Percentiles rank a stretch among this genome's conserved stretches.
Conservation (phyloP, 305 asterid genomes). For the Rubia balearica region DNA sequence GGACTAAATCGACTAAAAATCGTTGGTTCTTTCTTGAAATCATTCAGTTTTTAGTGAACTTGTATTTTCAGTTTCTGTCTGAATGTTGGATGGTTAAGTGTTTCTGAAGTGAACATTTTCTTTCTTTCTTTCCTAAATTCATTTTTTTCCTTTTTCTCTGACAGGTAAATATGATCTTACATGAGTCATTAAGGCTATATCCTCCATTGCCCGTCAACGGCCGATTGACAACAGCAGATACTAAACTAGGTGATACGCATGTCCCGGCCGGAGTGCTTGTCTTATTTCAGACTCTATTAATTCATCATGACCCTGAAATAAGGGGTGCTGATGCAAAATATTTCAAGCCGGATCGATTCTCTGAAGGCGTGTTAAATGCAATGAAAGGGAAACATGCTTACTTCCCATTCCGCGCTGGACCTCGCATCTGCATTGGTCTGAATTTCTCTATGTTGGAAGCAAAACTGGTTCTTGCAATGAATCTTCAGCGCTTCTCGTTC, state of each 20-base stretch:
- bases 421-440: slow-evolving; percentile 25
- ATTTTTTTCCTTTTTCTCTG: background rate
- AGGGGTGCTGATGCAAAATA: slow-evolving; percentile 26
- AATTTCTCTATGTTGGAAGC: slow-evolving; percentile 20
- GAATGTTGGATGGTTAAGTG: background rate
- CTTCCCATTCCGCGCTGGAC: slow-evolving; percentile 25
- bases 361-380: slow-evolving; percentile 23
- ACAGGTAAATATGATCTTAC: slow-evolving; percentile 22
- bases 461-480: slow-evolving; percentile 14
- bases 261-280: slow-evolving; percentile 18
- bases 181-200: slow-evolving; percentile 23
- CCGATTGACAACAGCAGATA: slow-evolving; percentile 5
- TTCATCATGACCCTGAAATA: slow-evolving; percentile 20
- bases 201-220: slow-evolving; percentile 7
- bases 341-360: slow-evolving; percentile 27
- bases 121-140: background rate
- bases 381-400: slow-evolving; percentile 19
- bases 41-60: background rate
- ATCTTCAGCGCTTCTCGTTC: slow-evolving; percentile 19
- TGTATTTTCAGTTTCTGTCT: background rate
- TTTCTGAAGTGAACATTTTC: background rate
- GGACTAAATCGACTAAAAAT: background rate
- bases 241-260: slow-evolving; percentile 2
- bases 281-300: background rate
- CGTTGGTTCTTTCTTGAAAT: background rate